These are phyloP conservation scores for Pistacia atlantica DNA, from an alignment of 345 rosid genomes.

Conservation along the genomic window DNA sequence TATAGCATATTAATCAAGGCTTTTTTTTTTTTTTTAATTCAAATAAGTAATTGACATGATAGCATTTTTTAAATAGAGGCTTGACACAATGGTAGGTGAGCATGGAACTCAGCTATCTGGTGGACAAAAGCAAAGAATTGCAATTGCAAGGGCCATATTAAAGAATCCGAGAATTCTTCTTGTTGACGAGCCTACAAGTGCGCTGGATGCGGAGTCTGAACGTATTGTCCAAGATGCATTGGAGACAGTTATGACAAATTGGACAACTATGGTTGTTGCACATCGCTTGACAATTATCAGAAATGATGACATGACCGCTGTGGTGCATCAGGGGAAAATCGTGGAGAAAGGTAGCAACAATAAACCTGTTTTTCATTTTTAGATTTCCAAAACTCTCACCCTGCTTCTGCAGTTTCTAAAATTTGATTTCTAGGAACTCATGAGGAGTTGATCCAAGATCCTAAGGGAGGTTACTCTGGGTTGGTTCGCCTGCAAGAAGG, in stretches of 20 bases:
- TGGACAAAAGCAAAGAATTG: constrained; percentile 67
- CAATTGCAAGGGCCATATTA: constrained; percentile 79
- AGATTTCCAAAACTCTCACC: neutral
- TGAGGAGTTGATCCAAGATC: constrained; percentile 59
- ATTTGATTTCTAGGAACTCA: constrained; percentile 45
- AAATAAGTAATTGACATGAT: neutral
- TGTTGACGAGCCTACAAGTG: constrained; percentile 89
- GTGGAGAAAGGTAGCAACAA: constrained; percentile 70
- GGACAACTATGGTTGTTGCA: constrained; percentile 88
- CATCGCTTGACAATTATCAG: constrained; percentile 82
- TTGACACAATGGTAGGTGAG: constrained; percentile 89
- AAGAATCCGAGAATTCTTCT: constrained; percentile 87
- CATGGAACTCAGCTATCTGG: constrained; percentile 82
- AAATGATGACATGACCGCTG: constrained; percentile 72
- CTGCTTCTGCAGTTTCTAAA: neutral
- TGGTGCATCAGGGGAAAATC: constrained; percentile 72
- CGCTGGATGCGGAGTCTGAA: constrained; percentile 84
- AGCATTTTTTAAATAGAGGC: constrained; percentile 45
- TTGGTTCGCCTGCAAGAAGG: constrained; percentile 78
- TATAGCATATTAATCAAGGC: neutral
- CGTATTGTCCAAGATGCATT: constrained; percentile 79
- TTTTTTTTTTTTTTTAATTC: neutral
- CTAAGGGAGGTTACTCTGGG: constrained; percentile 75
- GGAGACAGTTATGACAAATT: constrained; percentile 55
- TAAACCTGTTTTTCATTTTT: neutral